phyloP scores from a whole-genome alignment of 139 green algal species.

The Chlamydomonas schloesseri region DNA sequence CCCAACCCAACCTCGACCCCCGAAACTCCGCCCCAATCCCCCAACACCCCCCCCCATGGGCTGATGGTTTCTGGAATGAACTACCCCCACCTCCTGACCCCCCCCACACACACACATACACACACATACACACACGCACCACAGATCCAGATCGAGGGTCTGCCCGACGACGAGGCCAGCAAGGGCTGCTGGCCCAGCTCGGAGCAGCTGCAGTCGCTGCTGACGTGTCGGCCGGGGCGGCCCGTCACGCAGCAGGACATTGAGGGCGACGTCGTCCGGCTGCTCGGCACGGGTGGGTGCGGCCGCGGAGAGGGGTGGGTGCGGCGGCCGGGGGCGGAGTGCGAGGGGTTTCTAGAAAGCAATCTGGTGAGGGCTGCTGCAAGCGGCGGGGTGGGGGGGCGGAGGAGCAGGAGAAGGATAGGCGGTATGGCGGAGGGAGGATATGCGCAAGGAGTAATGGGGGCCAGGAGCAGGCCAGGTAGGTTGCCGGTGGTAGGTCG shows the following conservation, averaged over 20 bases:
- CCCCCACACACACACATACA: too few relatives aligned
- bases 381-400: too few relatives aligned
- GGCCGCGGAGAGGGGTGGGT: neutral
- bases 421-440: too few relatives aligned
- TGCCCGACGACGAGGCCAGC: constrained; percentile 44
- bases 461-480: too few relatives aligned
- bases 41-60: neutral
- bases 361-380: too few relatives aligned
- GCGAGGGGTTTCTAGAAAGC: too few relatives aligned
- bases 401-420: too few relatives aligned
- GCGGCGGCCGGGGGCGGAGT: neutral
- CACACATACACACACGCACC: too few relatives aligned
- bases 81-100: too few relatives aligned
- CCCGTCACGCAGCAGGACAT: constrained; percentile 72
- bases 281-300: constrained; percentile 72
- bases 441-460: too few relatives aligned
- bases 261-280: constrained; percentile 70
- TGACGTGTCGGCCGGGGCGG: constrained; percentile 52
- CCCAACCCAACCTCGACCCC: neutral
- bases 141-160: constrained; percentile 56
- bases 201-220: constrained; percentile 63
- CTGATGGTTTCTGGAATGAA: too few relatives aligned
- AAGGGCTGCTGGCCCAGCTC: constrained; percentile 60
- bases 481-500: too few relatives aligned
- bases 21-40: neutral